phyloP scores from a whole-genome alignment of 257 asterid species.

The Nicotiana undulata region DNA sequence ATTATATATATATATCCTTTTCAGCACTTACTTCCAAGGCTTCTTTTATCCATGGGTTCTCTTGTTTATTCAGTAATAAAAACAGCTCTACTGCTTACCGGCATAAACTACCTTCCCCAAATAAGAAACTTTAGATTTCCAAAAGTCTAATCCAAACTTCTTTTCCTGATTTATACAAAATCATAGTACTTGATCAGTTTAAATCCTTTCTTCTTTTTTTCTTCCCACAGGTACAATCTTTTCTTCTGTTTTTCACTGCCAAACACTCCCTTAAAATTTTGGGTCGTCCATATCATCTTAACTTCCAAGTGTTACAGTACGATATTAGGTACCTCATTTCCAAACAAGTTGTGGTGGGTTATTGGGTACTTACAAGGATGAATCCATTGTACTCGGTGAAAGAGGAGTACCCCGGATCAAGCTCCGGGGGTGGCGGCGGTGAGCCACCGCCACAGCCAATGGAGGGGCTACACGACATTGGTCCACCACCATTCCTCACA shows the following conservation, averaged over 20 bases:
- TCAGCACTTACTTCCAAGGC: background rate
- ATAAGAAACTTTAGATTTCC: slow-evolving; percentile 4
- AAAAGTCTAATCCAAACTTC: background rate
- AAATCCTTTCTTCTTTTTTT: background rate
- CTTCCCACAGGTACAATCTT: background rate
- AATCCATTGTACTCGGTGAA: slow-evolving; percentile 29
- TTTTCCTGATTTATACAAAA: background rate
- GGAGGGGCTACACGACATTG: slow-evolving; percentile 73
- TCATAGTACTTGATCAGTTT: background rate
- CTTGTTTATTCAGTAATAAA: background rate
- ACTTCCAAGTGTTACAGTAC: too few relatives aligned
- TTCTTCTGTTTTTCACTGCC: background rate
- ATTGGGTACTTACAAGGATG: slow-evolving; percentile 9
- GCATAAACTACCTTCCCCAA: slow-evolving; percentile 25
- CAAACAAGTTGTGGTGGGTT: too few relatives aligned
- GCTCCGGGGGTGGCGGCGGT: background rate
- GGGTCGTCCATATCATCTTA: background rate
- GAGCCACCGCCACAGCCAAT: slow-evolving; percentile 47
- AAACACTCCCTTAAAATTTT: background rate
- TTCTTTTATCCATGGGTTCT: background rate
- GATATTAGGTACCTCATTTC: too few relatives aligned
- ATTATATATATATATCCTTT: background rate
- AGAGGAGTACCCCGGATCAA: slow-evolving; percentile 41
- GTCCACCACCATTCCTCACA: slow-evolving; percentile 80
- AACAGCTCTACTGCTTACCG: slow-evolving; percentile 14